Evolutionary conservation across 1,284 basidiomycete genomes (phyloP), one percentile per base, ranked within the genome.

Genomic region (Austropuccinia psidii): DNA sequence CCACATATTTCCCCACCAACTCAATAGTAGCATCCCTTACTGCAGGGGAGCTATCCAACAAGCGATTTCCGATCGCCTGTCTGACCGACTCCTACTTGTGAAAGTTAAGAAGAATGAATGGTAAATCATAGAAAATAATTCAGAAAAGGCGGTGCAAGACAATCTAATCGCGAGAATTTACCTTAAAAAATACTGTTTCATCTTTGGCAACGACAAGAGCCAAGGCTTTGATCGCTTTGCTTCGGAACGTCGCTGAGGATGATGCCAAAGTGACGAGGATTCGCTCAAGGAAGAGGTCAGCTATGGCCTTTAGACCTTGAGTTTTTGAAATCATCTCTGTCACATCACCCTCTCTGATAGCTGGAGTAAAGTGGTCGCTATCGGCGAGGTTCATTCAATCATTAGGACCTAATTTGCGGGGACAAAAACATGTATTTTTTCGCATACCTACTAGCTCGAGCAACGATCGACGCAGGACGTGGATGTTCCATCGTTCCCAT

Each of bases 1-100:
- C 86, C 81, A 98, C 88, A 79, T 97, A 96, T 82, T 92, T 95
- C 33, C 95, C 93, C 74, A 98, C 90, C 60, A 98, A 83, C 76
- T 96, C 93, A 8, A 98, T 90, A 5, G 95, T 93, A 5, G 92
- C 91, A 80, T 99, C 96, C 41, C 95, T 89, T 21, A 98, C 96
- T 31, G 90, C 89, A 0, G 94, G 88, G 0, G 94, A 97, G 73
- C 86, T 88, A 78, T 99, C 95, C 2, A 90, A 83, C 21, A 98
- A 85, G 78, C 95, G 90, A 27, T 87, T 87, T 81, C 96, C 92
- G 76, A 99, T 92, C 0, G 90, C 77, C 47, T 33, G 43, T 37
- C 72, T 45, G 7, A 76, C 74, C 1, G 61, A 58, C 19, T 49
- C 65, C 43, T 75, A 39, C 19, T 77, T 74, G 7, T 80, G 76